Evolutionary conservation across 73 alveolate species (phyloP).

Genomic region (Stentor roeselii): DNA sequence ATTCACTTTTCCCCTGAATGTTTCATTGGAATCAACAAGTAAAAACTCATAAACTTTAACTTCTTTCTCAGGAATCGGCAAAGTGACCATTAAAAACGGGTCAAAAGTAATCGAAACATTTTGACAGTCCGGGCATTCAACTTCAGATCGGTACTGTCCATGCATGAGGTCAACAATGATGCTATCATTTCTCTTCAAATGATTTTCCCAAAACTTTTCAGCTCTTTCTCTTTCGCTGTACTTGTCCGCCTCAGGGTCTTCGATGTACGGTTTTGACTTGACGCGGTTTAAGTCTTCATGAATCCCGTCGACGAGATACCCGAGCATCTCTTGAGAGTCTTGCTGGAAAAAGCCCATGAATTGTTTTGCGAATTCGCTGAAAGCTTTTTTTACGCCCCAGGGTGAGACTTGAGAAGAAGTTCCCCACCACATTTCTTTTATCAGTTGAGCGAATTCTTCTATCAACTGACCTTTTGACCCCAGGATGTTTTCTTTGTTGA

Average conservation of each 20-base stretch:
- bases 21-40: background rate
- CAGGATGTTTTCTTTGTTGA: slow-evolving; percentile 82
- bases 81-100: slow-evolving; percentile 86
- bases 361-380: slow-evolving; percentile 44
- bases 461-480: slow-evolving; percentile 82
- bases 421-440: slow-evolving; percentile 57
- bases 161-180: slow-evolving; percentile 89
- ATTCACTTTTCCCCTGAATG: background rate
- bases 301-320: slow-evolving; percentile 90
- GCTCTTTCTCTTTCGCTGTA: slow-evolving; percentile 81
- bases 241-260: slow-evolving; percentile 54
- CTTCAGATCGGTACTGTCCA: slow-evolving; percentile 90
- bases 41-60: background rate
- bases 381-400: slow-evolving; percentile 42
- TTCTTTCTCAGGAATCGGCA: slow-evolving; percentile 83
- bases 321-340: slow-evolving; percentile 92
- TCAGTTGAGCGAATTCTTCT: slow-evolving; percentile 52
- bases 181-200: slow-evolving; percentile 87
- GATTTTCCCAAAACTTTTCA: slow-evolving; percentile 80
- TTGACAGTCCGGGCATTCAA: slow-evolving; percentile 86
- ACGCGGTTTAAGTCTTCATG: slow-evolving; percentile 96
- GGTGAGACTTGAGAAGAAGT: slow-evolving; percentile 41
- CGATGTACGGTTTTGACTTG: slow-evolving; percentile 79
- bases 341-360: slow-evolving; percentile 81
- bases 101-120: slow-evolving; percentile 88